Evolutionary conservation across 768 basidiomycete genomes (phyloP), one percentile per base, ranked within the genome.

Genomic region (Tylopilus sp.): DNA sequence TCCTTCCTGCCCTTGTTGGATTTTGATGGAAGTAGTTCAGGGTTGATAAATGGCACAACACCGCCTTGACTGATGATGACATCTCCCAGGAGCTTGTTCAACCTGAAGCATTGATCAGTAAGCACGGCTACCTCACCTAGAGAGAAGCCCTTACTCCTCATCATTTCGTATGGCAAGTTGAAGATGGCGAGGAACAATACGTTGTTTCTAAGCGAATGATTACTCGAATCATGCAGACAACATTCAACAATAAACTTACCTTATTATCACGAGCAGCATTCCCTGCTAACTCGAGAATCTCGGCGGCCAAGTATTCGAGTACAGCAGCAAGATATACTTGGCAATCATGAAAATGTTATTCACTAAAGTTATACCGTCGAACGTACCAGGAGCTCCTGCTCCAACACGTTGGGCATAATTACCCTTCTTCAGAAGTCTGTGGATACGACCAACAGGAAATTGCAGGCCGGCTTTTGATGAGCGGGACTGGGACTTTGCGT

Each of bases 241-340:
- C 8, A 46, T 12, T 6, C 17, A 31, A 19, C 6, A 11, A 24
- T 40, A 6, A 3, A 3, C 41, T 19, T 50, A 71, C 69, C 64
- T 88, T 87, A 76, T 89, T 84, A 66, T 90, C 87, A 55, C 85
- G 81, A 45, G 89, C 87, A 31, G 84, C 82, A 62, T 83, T 84
- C 6, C 91, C 91, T 49, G 91, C 89, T 41, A 92, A 76, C 71
- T 93, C 91, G 48, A 92, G 80, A 63, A 94, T 84, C 71, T 94
- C 92, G 26, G 91, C 92, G 7, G 84, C 81, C 33, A 94, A 80
- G 70, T 94, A 93, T 71, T 93, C 92, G 25, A 93, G 79, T 50
- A 92, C 90, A 47, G 88, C 88, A 53, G 89, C 85, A 53, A 91
- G 81, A 72, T 90, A 92, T 45, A 91, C 91, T 86, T 52, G 19